These are phyloP conservation scores for Ophiosphaerella korrae DNA, from an alignment of 2,329 filamentous ascomycete species.

Conservation along the genomic window DNA sequence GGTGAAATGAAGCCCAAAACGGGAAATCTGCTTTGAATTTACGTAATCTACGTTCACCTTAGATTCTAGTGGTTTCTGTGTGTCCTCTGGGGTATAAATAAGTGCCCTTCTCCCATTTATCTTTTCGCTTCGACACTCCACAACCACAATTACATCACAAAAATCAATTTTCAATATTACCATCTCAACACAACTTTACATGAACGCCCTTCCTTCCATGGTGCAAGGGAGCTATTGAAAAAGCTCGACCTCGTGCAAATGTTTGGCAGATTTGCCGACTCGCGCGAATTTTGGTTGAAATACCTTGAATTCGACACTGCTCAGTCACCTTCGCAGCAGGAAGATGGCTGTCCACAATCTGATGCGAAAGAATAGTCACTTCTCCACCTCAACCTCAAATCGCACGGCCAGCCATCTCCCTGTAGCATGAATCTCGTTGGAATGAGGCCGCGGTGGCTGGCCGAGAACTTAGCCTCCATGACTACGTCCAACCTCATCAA, in stretches of 20 bases:
- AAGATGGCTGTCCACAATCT: conserved; percentile 78
- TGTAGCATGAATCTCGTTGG: neutral
- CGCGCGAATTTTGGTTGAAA: conserved; percentile 84
- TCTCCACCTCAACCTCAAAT: conserved; percentile 44
- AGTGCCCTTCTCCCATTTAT: no score
- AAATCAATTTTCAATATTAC: no score
- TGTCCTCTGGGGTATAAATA: no score
- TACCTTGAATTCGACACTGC: conserved; percentile 89
- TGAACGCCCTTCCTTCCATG: conserved; percentile 74
- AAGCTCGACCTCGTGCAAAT: conserved; percentile 88
- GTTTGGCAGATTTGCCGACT: conserved; percentile 81
- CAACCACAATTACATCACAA: no score
- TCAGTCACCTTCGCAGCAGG: conserved; percentile 71
- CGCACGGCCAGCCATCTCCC: no score
- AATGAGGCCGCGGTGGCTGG: neutral
- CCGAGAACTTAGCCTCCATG: neutral
- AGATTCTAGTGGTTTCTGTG: no score
- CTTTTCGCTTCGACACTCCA: no score
- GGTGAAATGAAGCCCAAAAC: no score
- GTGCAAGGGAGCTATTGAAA: conserved; percentile 77
- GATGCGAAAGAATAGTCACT: conserved; percentile 72
- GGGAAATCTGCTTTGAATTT: no score
- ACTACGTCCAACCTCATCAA: neutral
- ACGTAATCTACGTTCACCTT: no score
- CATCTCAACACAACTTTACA: no score